A percentile compares a stretch with the other conserved stretches of the same genome.
Evolutionary conservation across 352 stramenopile genomes (phyloP).

Genomic region (Pythium insidiosum): DNA sequence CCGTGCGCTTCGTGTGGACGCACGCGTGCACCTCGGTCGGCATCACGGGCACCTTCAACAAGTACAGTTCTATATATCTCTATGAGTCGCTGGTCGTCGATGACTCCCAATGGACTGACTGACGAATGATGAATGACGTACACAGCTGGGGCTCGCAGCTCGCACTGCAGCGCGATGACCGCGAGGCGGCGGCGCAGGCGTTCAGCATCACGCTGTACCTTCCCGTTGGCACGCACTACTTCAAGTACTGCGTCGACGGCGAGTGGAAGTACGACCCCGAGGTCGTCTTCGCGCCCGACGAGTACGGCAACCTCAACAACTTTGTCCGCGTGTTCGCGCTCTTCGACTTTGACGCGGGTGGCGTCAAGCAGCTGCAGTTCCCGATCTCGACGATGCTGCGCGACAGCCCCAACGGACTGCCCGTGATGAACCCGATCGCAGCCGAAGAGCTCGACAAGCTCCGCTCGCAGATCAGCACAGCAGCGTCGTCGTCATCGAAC

Average conservation of each 20-base stretch:
- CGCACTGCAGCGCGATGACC: conserved; percentile 24
- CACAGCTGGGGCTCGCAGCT: conserved; percentile 76
- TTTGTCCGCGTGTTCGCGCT: conserved; percentile 56
- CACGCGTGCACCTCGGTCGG: conserved; percentile 42
- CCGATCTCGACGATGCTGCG: conserved; percentile 70
- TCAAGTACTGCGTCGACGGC: conserved; percentile 75
- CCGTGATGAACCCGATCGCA: conserved; percentile 66
- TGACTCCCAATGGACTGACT: background rate
- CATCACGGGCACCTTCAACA: conserved; percentile 80
- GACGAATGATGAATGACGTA: background rate
- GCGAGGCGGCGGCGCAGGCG: conserved; percentile 3
- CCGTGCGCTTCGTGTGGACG: conserved; percentile 52
- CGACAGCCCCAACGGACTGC: conserved; percentile 32
- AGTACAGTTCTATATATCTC: conserved; percentile 33
- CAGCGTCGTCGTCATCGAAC: conserved; percentile 12
- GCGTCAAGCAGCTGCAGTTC: conserved; percentile 40
- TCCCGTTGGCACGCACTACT: conserved; percentile 58
- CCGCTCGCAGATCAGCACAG: conserved; percentile 25
- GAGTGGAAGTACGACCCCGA: conserved; percentile 83
- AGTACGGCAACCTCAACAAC: conserved; percentile 86
- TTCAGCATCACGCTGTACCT: conserved; percentile 50
- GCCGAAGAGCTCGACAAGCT: conserved; percentile 58
- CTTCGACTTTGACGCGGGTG: conserved; percentile 5
- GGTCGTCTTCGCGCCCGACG: conserved; percentile 68
- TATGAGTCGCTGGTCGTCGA: background rate